Percentiles rank a stretch among this genome's conserved stretches.
Conservation (phyloP, 257 asterid genomes). For the Avicennia marina region DNA sequence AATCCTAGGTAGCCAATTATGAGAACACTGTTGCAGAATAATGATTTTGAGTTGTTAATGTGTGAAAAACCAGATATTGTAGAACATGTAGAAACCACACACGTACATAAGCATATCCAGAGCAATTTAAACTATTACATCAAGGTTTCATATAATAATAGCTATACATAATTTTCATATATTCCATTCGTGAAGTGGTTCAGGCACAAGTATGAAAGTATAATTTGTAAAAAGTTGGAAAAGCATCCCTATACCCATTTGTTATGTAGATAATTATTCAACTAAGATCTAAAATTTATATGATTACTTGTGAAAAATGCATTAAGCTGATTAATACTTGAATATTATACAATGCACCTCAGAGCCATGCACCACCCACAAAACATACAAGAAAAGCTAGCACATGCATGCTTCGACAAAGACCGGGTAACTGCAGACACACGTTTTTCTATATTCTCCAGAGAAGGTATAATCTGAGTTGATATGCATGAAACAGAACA, state of each 20-base stretch:
- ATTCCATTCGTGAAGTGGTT: no score
- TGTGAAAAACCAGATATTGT: neutral
- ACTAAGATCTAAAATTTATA: neutral
- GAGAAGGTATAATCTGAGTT: neutral
- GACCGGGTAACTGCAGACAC: neutral
- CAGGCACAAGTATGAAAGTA: no score
- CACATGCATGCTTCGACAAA: neutral
- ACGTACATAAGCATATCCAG: no score
- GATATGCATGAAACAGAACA: neutral
- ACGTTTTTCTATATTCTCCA: no score
- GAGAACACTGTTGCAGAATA: neutral
- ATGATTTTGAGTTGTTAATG: neutral
- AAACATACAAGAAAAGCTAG: slow-evolving; percentile 13
- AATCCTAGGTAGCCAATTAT: neutral
- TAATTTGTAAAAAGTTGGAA: no score
- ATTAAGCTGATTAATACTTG: neutral
- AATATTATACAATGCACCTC: neutral
- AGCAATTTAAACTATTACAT: neutral
- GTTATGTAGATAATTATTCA: neutral
- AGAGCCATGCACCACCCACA: slow-evolving; percentile 12
- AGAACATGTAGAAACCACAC: no score
- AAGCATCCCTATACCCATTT: no score
- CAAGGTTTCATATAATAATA: neutral
- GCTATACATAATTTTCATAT: neutral
- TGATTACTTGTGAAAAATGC: neutral